A percentile compares a stretch with the other conserved stretches of the same genome.
Evolutionary conservation across 1,284 basidiomycete genomes (phyloP).

Genomic region (Sanghuangporus sanghuang): DNA sequence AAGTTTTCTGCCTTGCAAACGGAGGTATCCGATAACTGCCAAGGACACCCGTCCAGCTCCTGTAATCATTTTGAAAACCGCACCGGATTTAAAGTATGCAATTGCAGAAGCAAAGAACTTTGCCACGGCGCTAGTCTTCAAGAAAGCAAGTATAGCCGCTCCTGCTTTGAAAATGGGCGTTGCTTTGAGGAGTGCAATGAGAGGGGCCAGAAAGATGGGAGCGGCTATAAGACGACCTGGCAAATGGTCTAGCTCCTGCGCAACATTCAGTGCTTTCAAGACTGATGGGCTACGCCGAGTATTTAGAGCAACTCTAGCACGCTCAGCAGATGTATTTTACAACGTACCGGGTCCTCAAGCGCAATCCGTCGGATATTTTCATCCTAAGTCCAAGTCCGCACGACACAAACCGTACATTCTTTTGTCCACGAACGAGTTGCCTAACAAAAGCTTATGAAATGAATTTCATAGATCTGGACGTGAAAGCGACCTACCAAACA

Average conservation of each 20-base stretch:
- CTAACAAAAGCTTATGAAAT: neutral
- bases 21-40: constrained; percentile 4
- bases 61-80: constrained; percentile 7
- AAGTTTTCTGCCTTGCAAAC: neutral
- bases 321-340: neutral
- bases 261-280: neutral
- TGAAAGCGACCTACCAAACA: neutral
- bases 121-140: neutral
- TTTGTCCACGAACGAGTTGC: neutral
- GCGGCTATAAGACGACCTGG: neutral
- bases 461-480: neutral
- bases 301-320: neutral
- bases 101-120: neutral
- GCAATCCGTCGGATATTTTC: neutral
- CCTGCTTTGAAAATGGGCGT: neutral
- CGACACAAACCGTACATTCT: neutral
- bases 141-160: neutral
- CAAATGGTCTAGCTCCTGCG: neutral
- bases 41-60: neutral
- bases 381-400: neutral
- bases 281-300: neutral
- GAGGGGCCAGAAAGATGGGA: constrained; percentile 13
- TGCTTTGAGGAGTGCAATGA: constrained; percentile 10
- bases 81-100: constrained; percentile 11
- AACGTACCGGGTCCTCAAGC: neutral